Percentiles rank a stretch among this genome's conserved stretches.
Evolutionary conservation across 2,329 filamentous ascomycete species (phyloP).

Genomic region (Alternaria gaisen): DNA sequence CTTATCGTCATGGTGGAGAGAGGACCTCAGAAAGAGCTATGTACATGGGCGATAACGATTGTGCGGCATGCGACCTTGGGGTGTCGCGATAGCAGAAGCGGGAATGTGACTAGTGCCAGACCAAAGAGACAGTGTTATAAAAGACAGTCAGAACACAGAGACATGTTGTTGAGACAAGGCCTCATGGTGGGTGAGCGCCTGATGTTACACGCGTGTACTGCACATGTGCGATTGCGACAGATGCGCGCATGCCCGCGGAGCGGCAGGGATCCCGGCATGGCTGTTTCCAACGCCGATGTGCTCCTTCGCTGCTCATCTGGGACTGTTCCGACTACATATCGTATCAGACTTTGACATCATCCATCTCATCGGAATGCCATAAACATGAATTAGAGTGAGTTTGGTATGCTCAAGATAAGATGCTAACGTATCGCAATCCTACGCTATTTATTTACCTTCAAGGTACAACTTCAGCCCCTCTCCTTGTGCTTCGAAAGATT

Average conservation of each 20-base stretch:
- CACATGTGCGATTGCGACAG: slow-evolving; percentile 20
- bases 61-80: background rate
- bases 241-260: slow-evolving; percentile 9
- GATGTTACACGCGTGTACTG: slow-evolving; percentile 25
- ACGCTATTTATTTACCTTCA: slow-evolving; percentile 1
- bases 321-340: background rate
- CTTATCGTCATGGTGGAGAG: slow-evolving; percentile 9
- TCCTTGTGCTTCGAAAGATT: slow-evolving; percentile 40
- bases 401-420: background rate
- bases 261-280: slow-evolving; percentile 13
- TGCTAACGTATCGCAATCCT: background rate
- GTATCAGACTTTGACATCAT: background rate
- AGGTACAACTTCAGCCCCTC: slow-evolving; percentile 36
- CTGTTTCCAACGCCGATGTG: background rate
- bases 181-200: slow-evolving; percentile 23
- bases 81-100: background rate
- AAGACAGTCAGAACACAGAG: slow-evolving; percentile 1
- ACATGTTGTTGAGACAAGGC: slow-evolving; percentile 14
- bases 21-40: background rate
- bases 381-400: background rate
- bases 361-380: background rate
- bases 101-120: background rate
- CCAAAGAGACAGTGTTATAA: background rate
- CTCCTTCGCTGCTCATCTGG: background rate
- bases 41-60: slow-evolving; percentile 11